These are phyloP conservation scores for Diaporthe ilicicola DNA, from an alignment of 2,329 filamentous ascomycete genomes.

Conservation along the genomic window DNA sequence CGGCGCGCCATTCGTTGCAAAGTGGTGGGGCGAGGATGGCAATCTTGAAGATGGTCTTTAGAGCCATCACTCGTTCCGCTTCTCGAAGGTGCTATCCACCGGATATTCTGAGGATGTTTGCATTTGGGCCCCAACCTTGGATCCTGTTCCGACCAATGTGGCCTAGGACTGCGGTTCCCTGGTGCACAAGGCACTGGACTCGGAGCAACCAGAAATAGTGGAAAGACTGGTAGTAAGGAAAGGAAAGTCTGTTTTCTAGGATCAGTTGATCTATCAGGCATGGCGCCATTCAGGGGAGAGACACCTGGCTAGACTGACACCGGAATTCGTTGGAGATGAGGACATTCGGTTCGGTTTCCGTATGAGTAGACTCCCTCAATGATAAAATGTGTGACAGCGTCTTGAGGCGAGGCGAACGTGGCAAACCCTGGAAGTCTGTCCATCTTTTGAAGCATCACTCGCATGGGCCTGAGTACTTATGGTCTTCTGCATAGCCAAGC, in stretches of 20 bases:
- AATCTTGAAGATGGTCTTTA: background rate
- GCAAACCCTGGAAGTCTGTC: too few relatives aligned
- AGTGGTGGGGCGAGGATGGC: background rate
- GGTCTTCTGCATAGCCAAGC: too few relatives aligned
- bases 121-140: background rate
- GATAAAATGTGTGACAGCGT: background rate
- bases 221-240: background rate
- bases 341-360: background rate
- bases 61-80: background rate
- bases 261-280: background rate
- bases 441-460: too few relatives aligned
- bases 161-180: background rate
- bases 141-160: background rate
- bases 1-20: background rate
- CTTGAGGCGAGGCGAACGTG: too few relatives aligned
- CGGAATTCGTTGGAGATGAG: background rate
- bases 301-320: background rate
- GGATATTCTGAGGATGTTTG: background rate
- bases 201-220: background rate
- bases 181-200: background rate
- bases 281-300: background rate
- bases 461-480: too few relatives aligned
- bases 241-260: background rate
- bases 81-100: background rate
- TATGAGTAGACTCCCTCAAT: background rate